phyloP scores from a whole-genome alignment of 1,139 yeast genomes.

The Blastobotrys persicus region DNA sequence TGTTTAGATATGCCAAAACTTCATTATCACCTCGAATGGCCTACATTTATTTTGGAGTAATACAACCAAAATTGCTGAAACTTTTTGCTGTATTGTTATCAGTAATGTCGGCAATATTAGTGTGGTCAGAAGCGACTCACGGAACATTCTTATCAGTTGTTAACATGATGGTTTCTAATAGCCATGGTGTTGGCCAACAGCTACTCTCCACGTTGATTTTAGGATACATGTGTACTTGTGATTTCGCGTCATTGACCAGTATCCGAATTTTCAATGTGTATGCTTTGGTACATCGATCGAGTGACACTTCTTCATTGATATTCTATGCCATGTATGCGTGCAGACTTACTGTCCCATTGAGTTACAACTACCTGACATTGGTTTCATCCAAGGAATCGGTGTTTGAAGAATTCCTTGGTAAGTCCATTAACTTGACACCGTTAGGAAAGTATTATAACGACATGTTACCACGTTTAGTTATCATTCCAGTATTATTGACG shows the following conservation, averaged over 20 bases:
- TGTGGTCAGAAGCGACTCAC: conserved; percentile 74
- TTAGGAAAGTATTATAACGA: conserved; percentile 70
- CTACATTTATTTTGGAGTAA: conserved; percentile 42
- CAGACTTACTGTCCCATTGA: conserved; percentile 76
- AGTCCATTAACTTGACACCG: conserved; percentile 71
- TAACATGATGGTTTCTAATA: conserved; percentile 45
- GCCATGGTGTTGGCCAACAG: conserved; percentile 38
- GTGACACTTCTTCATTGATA: conserved; percentile 72
- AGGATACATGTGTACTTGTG: conserved; percentile 64
- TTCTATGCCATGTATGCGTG: conserved; percentile 82
- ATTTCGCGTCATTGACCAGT: conserved; percentile 64
- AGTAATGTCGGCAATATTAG: conserved; percentile 51
- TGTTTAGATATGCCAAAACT: conserved; percentile 34
- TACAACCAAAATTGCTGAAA: conserved; percentile 50
- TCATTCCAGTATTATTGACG: conserved; percentile 65
- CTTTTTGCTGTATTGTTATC: conserved; percentile 43
- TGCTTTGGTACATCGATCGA: conserved; percentile 62
- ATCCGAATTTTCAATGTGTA: conserved; percentile 72
- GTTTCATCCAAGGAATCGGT: conserved; percentile 49
- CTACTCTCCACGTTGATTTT: conserved; percentile 47
- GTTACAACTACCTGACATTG: conserved; percentile 73
- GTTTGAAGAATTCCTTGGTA: conserved; percentile 60
- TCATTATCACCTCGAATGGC: conserved; percentile 41
- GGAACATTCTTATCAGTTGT: conserved; percentile 64
- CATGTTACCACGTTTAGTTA: conserved; percentile 68